phyloP scores from a whole-genome alignment of 805 yeast genomes.

The Pichia scutulata region DNA sequence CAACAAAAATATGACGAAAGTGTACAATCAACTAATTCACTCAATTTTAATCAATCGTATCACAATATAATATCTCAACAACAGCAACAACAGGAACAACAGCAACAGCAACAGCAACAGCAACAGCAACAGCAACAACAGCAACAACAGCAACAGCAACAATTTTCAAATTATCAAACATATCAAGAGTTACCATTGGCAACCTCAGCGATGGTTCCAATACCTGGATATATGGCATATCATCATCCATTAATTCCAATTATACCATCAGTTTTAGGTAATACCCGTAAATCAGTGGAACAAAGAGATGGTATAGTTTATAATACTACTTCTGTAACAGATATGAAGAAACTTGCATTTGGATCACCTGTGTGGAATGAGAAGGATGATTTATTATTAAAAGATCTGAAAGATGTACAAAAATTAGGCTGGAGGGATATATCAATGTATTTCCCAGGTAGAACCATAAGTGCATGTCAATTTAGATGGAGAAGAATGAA shows the following conservation, averaged over 20 bases:
- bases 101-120: no score
- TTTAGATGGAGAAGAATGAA: slow-evolving; percentile 76
- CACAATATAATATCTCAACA: not conserved
- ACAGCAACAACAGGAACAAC: no score
- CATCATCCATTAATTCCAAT: slow-evolving; percentile 7
- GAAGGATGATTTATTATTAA: slow-evolving; percentile 59
- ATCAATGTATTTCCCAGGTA: slow-evolving; percentile 62
- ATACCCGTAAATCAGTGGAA: not conserved
- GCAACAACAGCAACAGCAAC: not conserved
- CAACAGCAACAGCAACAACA: no score
- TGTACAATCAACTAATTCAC: not conserved
- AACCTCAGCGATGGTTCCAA: slow-evolving; percentile 1
- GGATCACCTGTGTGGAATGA: slow-evolving; percentile 58
- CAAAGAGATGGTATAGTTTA: not conserved
- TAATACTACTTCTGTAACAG: not conserved
- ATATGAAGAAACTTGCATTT: slow-evolving; percentile 2
- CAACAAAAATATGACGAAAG: not conserved
- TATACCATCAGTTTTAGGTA: slow-evolving; percentile 6
- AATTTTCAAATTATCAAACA: not conserved
- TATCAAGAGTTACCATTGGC: not conserved
- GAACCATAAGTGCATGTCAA: slow-evolving; percentile 88
- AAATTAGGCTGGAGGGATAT: slow-evolving; percentile 89
- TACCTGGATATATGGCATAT: slow-evolving; percentile 9
- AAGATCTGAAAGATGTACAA: slow-evolving; percentile 72
- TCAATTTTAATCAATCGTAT: not conserved